Evolutionary conservation across 306 rosid genomes (phyloP), one percentile per base, ranked within the genome.

Genomic region (Fragaria iinumae): DNA sequence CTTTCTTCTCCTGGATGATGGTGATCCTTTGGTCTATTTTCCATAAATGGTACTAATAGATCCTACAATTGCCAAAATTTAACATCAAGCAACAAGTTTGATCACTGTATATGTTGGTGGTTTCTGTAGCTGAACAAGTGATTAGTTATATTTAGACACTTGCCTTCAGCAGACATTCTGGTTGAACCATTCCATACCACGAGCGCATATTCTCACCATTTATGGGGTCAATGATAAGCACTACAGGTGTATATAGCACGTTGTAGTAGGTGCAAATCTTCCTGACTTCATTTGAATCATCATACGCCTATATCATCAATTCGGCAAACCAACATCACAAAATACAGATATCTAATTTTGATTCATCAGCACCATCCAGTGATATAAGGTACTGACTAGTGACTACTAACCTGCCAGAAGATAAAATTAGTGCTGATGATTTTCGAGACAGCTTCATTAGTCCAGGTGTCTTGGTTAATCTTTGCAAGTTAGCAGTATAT

Each of bases 401-500:
- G 62, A 55, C 65, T 57, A 21, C 36, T 25, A 21, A 59, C 65
- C 18, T 60, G 66, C 66, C 65, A 59, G 65, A 59, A 59, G 65
- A 59, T 59, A 23, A 59, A 59, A 25, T 59, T 59, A 25, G 65
- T 25, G 65, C 65, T 25, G 65, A 59, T 59, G 65, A 59, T 11
- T 86, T 92, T 97, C 83, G 97, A 90, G 79, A 95, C 99, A 81
- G 97, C 97, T 77, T 95, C 99, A 80, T 95, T 89, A 77, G 96
- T 93, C 99, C 99, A 95, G 67, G 97, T 92, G 81, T 95, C 99
- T 62, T 97, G 91, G 80, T 95, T 92, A 76, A 95, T 97, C 99
- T 95, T 79, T 86, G 89, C 43, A 86, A 78, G 75, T 65, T 17
- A 72, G 71, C 78, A 23, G 81, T 53, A 29, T 50, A 39, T 21